These are phyloP conservation scores for Naganishia friedmannii DNA, from an alignment of 768 basidiomycete species.

Conservation along the genomic window DNA sequence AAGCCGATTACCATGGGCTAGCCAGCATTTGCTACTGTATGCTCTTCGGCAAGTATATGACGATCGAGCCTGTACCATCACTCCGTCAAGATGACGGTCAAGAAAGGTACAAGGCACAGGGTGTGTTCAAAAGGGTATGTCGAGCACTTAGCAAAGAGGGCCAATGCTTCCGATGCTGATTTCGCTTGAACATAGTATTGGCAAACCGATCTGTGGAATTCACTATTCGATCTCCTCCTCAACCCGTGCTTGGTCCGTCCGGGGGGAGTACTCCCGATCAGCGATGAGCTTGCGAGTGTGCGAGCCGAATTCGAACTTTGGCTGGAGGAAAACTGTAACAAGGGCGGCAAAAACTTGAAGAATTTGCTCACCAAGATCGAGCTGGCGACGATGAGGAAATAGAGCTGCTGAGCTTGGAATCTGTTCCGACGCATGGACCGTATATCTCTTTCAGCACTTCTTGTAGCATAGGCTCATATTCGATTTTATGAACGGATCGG, in stretches of 20 bases:
- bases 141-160: neutral
- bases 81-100: constrained; percentile 45
- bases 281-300: constrained; percentile 63
- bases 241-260: constrained; percentile 68
- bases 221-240: constrained; percentile 77
- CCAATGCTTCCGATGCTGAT: neutral
- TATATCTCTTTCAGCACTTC: constrained; percentile 11
- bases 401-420: neutral
- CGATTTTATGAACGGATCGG: neutral
- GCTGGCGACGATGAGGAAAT: constrained; percentile 22
- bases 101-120: constrained; percentile 37
- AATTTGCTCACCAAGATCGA: constrained; percentile 38
- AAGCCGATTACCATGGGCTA: constrained; percentile 95
- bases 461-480: neutral
- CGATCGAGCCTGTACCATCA: constrained; percentile 58
- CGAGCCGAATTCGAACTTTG: constrained; percentile 81
- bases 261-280: constrained; percentile 66
- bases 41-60: constrained; percentile 94
- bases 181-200: constrained; percentile 65
- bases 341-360: constrained; percentile 56
- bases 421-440: constrained; percentile 16
- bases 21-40: constrained; percentile 91
- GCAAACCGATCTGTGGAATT: constrained; percentile 82
- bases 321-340: constrained; percentile 81
- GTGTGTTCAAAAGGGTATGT: constrained; percentile 48